These are phyloP conservation scores for Amylocarpus encephaloides DNA, from an alignment of 2,329 filamentous ascomycete species.

Conservation along the genomic window DNA sequence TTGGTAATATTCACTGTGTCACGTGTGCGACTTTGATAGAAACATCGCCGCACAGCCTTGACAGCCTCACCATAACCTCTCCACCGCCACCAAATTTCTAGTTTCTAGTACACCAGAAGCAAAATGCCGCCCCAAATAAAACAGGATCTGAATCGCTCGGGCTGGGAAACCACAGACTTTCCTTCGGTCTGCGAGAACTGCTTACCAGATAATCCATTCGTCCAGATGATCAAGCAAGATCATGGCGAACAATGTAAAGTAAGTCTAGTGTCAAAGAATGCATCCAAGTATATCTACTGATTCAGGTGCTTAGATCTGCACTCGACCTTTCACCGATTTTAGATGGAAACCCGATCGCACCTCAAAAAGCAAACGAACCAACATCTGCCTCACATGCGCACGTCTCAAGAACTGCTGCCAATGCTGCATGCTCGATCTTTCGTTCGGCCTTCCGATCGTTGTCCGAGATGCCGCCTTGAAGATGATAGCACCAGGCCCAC, in stretches of 20 bases:
- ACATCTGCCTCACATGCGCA: constrained; percentile 93
- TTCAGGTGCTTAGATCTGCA: constrained; percentile 51
- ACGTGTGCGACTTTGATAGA: not conserved
- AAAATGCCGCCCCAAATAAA: constrained; percentile 88
- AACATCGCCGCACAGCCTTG: not conserved
- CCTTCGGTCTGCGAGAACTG: constrained; percentile 87
- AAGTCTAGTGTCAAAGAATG: not conserved
- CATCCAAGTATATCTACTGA: not conserved
- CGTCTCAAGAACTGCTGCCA: constrained; percentile 98
- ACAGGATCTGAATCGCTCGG: constrained; percentile 88
- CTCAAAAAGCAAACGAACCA: constrained; percentile 85
- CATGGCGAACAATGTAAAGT: constrained; percentile 63
- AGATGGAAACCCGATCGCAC: constrained; percentile 91
- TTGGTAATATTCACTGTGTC: too few relatives aligned
- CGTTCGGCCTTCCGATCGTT: constrained; percentile 89
- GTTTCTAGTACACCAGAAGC: not conserved
- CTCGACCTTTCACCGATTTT: constrained; percentile 91
- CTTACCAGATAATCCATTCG: constrained; percentile 91
- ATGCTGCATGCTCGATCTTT: constrained; percentile 96
- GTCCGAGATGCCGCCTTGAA: constrained; percentile 94
- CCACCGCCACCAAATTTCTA: not conserved
- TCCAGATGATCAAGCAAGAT: constrained; percentile 98
- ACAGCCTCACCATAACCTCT: not conserved
- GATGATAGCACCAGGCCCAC: constrained; percentile 91
- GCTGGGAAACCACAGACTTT: constrained; percentile 92